Base-by-base conservation (phyloP, 805 yeast genomes). In the Pichia nakasei region DNA sequence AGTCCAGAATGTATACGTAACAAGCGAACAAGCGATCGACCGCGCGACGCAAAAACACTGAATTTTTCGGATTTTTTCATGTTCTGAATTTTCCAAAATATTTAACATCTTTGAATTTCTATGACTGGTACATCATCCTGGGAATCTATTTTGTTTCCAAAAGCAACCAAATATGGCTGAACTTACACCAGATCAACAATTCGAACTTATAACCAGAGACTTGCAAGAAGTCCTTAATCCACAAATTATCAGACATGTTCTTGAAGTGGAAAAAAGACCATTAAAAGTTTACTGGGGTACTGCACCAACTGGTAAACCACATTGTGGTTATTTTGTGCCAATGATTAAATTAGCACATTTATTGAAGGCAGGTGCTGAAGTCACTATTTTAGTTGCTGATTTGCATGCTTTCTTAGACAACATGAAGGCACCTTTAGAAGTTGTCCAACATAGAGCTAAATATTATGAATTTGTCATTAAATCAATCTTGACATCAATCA, bases 281-380 rank as follows among this genome's bases (percentile, higher is more conserved):
- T 65, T 94, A 53, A 84, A 79, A 58, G 67, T 93, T 58, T 93
- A 93, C 78, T 93, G 97, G 97, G 99, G 99, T 53, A 89, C 97
- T 19, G 99, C 99, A 8, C 97, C 99, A 48, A 93, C 99, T 5
- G 99, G 99, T 42, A 85, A 78, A 66, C 96, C 97, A 37, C 99
- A 93, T 68, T 89, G 97, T 70, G 99, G 97, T 42, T 93, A 93
- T 74, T 87, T 93, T 60, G 98, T 93, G 33, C 93, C 97, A 42
- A 91, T 93, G 97, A 83, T 94, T 49, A 91, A 93, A 65, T 67
- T 93, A 54, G 97, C 97, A 2, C 89, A 93, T 63, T 87, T 91
- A 63, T 75, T 93, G 64, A 82, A 80, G 57, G 98, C 99, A 17
- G 98, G 97, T 12, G 87, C 96, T 69, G 93, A 87, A 60, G 95